phyloP scores from a whole-genome alignment of 371 early-diverging fungal genomes.

The Apophysomyces ossiformis region DNA sequence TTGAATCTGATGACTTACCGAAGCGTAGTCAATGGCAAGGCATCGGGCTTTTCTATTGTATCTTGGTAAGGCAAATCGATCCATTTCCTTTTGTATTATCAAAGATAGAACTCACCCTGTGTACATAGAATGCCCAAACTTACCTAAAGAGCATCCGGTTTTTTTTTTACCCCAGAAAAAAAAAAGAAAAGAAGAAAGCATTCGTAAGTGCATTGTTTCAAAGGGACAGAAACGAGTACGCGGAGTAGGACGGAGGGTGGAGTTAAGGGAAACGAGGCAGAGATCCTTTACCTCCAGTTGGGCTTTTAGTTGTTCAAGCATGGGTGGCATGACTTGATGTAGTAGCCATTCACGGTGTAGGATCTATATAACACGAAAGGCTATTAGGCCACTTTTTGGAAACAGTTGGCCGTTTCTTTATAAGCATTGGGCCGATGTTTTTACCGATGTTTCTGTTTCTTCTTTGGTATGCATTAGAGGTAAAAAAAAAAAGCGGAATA shows the following conservation, averaged over 20 bases:
- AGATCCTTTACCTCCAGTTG: slow-evolving; percentile 32
- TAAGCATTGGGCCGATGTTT: not conserved
- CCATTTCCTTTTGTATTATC: not conserved
- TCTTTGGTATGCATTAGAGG: not conserved
- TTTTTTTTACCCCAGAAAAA: not conserved
- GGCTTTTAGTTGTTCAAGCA: slow-evolving; percentile 26
- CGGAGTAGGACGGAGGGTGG: too few species aligned
- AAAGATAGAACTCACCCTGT: slow-evolving; percentile 20
- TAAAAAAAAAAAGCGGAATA: not conserved
- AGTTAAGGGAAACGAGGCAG: too few species aligned
- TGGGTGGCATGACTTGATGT: slow-evolving; percentile 36
- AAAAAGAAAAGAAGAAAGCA: not conserved
- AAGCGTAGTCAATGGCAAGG: slow-evolving; percentile 37
- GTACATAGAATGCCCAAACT: slow-evolving; percentile 32
- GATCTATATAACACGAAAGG: slow-evolving; percentile 17
- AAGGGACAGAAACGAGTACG: too few species aligned
- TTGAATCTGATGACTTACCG: slow-evolving; percentile 26
- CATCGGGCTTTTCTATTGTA: slow-evolving; percentile 35
- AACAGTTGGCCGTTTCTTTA: not conserved
- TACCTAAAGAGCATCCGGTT: slow-evolving; percentile 18
- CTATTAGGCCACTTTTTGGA: too few species aligned
- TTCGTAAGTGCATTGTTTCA: too few species aligned
- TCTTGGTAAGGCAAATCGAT: not conserved
- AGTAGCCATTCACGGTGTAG: slow-evolving; percentile 43
- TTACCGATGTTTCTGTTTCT: not conserved